Base-by-base conservation (phyloP, 2,329 filamentous ascomycete genomes). In the Fusarium mexicanum region DNA sequence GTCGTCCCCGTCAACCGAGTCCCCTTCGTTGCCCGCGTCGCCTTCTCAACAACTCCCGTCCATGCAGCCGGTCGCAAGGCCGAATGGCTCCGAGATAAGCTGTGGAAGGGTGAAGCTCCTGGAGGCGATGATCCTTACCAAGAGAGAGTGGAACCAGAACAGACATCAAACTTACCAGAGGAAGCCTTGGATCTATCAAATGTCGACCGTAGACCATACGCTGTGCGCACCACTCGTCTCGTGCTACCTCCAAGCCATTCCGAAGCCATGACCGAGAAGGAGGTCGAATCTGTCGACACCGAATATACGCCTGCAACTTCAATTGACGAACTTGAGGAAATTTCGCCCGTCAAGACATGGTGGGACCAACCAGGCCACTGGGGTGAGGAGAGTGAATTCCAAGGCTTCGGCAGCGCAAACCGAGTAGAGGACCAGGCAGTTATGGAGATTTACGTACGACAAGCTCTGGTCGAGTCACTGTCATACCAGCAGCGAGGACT, bases 331-430 rank as follows among this genome's bases (percentile, higher is more conserved):
- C 82, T 91, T 6, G 84, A 87, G 69, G 81, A 85, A 57, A 84
- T 89, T 18, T 85, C 84, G 46, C 82, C 85, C 3, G 68, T 89
- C 43, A 81, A 81, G 40, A 81, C 80, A 33, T 91, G 88, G 88
- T 91, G 88, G 88, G 84, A 89, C 13, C 79, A 83, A 59, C 80
- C 82, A n/a, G 83, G 83, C n/a, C 84, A 89, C 76, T 90, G 89
- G 87, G 83, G 83, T 53, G 65, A 81, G 43, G 84, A 84, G 67
- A 85, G 84, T 75, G 76, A 83, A 55, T 86, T 87, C 70, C 77
- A 76, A 22, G 83, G 84, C 5, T 90, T 90, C 73, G 82, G 80
- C 57, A 80, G 81, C 41, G 64, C 74, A 11, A 76, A 80, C 3
- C 85, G 83, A 77, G 81, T 87, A 14, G 78, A 80, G 35, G 86